These are phyloP conservation scores for Kurtzmaniella quercitrusa DNA, from an alignment of 1,139 yeast species.

Conservation along the genomic window DNA sequence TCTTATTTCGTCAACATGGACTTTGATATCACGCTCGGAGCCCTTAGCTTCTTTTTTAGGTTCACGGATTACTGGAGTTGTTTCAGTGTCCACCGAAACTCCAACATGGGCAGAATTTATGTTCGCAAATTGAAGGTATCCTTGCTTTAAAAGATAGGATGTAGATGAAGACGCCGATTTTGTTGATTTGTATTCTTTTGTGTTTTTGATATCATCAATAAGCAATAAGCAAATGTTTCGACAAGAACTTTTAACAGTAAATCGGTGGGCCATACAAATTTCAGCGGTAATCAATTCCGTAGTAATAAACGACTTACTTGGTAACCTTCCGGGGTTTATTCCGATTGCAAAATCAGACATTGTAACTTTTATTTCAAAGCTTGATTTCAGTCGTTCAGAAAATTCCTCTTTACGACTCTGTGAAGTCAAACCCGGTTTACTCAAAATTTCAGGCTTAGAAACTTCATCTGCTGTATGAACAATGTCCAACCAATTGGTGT, in stretches of 20 bases:
- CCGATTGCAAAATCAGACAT: slow-evolving; percentile 54
- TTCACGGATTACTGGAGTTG: background rate
- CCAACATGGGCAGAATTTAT: slow-evolving; percentile 41
- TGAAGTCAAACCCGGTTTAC: background rate
- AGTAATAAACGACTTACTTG: slow-evolving; percentile 48
- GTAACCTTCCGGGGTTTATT: slow-evolving; percentile 53
- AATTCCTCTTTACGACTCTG: background rate
- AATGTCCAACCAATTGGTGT: slow-evolving; percentile 49
- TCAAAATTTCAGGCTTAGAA: slow-evolving; percentile 11
- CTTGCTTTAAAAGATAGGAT: slow-evolving; percentile 28
- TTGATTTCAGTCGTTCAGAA: slow-evolving; percentile 6
- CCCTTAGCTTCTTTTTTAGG: background rate
- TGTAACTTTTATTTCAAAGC: slow-evolving; percentile 38
- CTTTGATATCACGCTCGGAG: slow-evolving; percentile 35
- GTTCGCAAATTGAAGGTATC: slow-evolving; percentile 44
- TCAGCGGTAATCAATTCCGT: slow-evolving; percentile 53
- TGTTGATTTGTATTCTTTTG: slow-evolving; percentile 13
- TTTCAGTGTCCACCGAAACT: slow-evolving; percentile 22
- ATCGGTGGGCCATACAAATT: slow-evolving; percentile 27
- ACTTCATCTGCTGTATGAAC: slow-evolving; percentile 16
- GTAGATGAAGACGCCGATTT: slow-evolving; percentile 17
- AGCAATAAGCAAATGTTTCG: slow-evolving; percentile 44
- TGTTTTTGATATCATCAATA: slow-evolving; percentile 50
- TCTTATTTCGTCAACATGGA: slow-evolving; percentile 46
- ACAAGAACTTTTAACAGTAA: slow-evolving; percentile 40